A percentile compares a stretch with the other conserved stretches of the same genome.
These are phyloP conservation scores for Areca catechu DNA, from an alignment of 176 grass and related monocot species.

Conservation along the genomic window DNA sequence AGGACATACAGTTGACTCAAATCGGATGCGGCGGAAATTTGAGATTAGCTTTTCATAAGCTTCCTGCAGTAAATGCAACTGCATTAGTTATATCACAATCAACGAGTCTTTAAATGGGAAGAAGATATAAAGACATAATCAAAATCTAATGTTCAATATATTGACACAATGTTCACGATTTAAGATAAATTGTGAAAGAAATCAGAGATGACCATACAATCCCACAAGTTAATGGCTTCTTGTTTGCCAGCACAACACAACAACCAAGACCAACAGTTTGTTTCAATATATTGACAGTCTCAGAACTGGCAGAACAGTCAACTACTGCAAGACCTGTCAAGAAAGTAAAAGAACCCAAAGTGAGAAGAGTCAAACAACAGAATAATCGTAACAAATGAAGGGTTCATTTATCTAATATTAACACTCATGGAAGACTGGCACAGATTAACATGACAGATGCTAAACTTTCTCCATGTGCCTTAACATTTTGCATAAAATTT, in stretches of 20 bases:
- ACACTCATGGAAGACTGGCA: too few species aligned
- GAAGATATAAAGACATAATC: too few species aligned
- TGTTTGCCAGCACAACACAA: conserved; percentile 70
- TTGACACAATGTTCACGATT: too few species aligned
- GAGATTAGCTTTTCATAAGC: conserved; percentile 66
- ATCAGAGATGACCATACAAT: conserved; percentile 37
- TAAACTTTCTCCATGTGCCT: too few species aligned
- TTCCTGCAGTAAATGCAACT: conserved; percentile 27
- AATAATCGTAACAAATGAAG: background rate
- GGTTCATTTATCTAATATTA: too few species aligned
- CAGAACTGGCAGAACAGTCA: conserved; percentile 82
- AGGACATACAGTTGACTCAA: conserved; percentile 83
- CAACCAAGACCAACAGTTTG: conserved; percentile 42
- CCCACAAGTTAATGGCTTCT: conserved; percentile 74
- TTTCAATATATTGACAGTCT: conserved; percentile 55
- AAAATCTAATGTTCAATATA: too few species aligned
- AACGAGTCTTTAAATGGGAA: too few species aligned
- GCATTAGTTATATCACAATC: too few species aligned
- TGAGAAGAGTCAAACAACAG: background rate
- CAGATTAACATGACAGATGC: too few species aligned
- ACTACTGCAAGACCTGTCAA: conserved; percentile 63
- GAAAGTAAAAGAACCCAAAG: conserved; percentile 6
- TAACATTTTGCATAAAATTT: too few species aligned
- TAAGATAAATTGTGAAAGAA: too few species aligned
- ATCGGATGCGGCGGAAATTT: conserved; percentile 58